phyloP scores from a whole-genome alignment of 1,284 basidiomycete species.

The Naganishia albida region DNA sequence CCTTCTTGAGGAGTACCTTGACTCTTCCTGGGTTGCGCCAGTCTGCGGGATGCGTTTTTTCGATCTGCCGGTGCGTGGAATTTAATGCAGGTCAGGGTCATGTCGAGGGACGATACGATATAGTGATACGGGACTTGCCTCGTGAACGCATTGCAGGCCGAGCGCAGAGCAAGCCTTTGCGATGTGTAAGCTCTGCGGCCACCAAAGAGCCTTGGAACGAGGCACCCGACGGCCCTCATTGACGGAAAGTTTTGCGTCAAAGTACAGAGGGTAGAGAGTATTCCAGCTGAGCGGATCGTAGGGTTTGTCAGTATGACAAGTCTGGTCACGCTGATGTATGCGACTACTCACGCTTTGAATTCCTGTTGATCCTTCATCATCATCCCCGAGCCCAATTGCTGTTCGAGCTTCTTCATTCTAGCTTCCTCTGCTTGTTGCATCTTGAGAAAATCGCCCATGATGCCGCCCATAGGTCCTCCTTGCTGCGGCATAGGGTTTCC shows the following conservation, averaged over 20 bases:
- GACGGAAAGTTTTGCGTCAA: slow-evolving; percentile 89
- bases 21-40: slow-evolving; percentile 96
- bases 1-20: slow-evolving; percentile 84
- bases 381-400: slow-evolving; percentile 45
- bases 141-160: slow-evolving; percentile 77
- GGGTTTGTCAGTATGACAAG: neutral
- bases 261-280: slow-evolving; percentile 92
- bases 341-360: slow-evolving; percentile 49
- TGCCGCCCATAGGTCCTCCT: slow-evolving; percentile 48
- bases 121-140: slow-evolving; percentile 57
- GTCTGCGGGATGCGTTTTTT: slow-evolving; percentile 87
- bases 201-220: slow-evolving; percentile 81
- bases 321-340: neutral
- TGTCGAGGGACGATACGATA: too few species aligned
- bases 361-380: slow-evolving; percentile 45
- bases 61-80: slow-evolving; percentile 48
- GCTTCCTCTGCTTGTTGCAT: slow-evolving; percentile 52
- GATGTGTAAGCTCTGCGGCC: slow-evolving; percentile 89
- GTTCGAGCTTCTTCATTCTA: slow-evolving; percentile 48
- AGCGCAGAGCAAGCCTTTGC: slow-evolving; percentile 76
- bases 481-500: neutral
- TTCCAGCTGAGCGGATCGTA: slow-evolving; percentile 70
- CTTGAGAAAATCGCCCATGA: slow-evolving; percentile 55
- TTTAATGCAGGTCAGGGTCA: neutral
- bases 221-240: slow-evolving; percentile 77